Evolutionary conservation across 805 yeast genomes (phyloP).

Genomic region (Myxozyma neglecta): DNA sequence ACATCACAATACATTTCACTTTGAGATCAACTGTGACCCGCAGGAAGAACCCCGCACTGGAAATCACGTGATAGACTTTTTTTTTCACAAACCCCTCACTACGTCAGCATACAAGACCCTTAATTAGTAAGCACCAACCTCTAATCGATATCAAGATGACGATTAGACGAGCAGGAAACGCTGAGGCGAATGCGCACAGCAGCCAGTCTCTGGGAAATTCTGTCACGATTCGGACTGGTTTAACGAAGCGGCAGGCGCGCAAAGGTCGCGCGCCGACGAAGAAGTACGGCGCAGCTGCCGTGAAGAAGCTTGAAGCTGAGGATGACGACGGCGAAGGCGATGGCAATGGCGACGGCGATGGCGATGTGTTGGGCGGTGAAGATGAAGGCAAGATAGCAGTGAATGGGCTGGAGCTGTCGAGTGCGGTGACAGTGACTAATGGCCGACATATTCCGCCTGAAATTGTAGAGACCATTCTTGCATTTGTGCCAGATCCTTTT

Average conservation of each 20-base stretch:
- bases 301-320: constrained; percentile 1
- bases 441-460: constrained; percentile 69
- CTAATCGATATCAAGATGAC: neutral
- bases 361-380: neutral
- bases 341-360: constrained; percentile 47
- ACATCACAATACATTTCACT: too few species aligned
- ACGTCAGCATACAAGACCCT: neutral
- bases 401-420: too few species aligned
- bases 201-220: constrained; percentile 6
- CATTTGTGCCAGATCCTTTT: constrained; percentile 75
- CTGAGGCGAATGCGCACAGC: neutral
- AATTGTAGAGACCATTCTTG: constrained; percentile 66
- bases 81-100: neutral
- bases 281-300: constrained; percentile 24
- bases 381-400: too few species aligned
- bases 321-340: constrained; percentile 36
- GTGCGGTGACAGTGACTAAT: constrained; percentile 51
- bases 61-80: neutral
- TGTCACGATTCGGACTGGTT: constrained; percentile 31
- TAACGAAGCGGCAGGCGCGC: constrained; percentile 34
- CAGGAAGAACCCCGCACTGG: too few species aligned
- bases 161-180: too few species aligned
- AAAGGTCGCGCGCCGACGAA: constrained; percentile 34
- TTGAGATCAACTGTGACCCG: too few species aligned
- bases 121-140: neutral